Conservation (phyloP, 306 rosid species). For the Cucurbita argyrosperma region DNA sequence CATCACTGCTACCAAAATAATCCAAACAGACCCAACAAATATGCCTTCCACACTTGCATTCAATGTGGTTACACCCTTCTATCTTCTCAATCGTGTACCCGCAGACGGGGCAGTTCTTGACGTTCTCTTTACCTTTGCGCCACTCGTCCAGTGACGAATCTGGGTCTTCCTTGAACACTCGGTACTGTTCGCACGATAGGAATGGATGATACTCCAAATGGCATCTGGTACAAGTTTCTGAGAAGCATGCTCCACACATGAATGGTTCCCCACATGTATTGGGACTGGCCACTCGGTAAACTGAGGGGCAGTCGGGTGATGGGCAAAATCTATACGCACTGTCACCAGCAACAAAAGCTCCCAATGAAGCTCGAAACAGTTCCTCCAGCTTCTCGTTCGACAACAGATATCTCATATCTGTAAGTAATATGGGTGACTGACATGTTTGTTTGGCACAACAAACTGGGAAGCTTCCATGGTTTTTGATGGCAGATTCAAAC, state of each 20-base stretch:
- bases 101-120: constrained; percentile 58
- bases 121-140: constrained; percentile 67
- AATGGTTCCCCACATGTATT: constrained; percentile 41
- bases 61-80: constrained; percentile 87
- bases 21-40: constrained; percentile 89
- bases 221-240: constrained; percentile 74
- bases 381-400: constrained; percentile 60
- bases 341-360: constrained; percentile 52
- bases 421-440: constrained; percentile 32
- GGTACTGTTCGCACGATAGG: constrained; percentile 57
- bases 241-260: constrained; percentile 70
- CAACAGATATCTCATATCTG: constrained; percentile 46
- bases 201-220: constrained; percentile 80
- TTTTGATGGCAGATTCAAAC: constrained; percentile 61
- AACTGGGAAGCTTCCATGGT: constrained; percentile 65
- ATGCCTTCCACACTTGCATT: constrained; percentile 77
- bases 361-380: constrained; percentile 75
- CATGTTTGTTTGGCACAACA: constrained; percentile 46
- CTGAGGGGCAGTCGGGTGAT: constrained; percentile 77
- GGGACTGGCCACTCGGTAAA: constrained; percentile 51
- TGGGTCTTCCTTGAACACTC: constrained; percentile 68
- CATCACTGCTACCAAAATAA: constrained; percentile 34
- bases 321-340: constrained; percentile 75
- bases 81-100: constrained; percentile 60
- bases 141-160: constrained; percentile 69